phyloP scores from a whole-genome alignment of 768 basidiomycete genomes.

The Candolleomyces aberdarensis region DNA sequence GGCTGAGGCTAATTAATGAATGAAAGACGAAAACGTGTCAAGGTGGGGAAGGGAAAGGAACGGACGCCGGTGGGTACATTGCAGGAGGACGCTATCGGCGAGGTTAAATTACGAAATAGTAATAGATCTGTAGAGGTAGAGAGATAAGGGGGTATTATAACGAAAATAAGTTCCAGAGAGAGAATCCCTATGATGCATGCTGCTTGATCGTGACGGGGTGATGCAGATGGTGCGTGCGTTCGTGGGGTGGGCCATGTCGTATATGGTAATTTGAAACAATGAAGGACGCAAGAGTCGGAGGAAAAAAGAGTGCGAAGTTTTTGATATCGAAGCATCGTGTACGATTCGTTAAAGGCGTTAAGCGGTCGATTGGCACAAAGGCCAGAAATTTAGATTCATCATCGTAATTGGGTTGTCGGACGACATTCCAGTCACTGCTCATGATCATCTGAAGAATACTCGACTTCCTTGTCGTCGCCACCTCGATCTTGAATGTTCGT shows the following conservation, averaged over 20 bases:
- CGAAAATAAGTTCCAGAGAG: slow-evolving; percentile 18
- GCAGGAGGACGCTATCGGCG: background rate
- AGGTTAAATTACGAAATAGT: background rate
- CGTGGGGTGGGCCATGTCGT: background rate
- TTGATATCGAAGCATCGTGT: slow-evolving; percentile 25
- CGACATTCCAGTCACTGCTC: background rate
- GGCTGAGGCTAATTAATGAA: slow-evolving; percentile 7
- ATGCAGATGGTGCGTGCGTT: slow-evolving; percentile 1
- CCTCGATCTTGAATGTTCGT: slow-evolving; percentile 1
- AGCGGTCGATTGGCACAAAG: background rate
- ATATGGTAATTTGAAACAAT: slow-evolving; percentile 26
- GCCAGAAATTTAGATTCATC: background rate
- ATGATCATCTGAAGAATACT: background rate
- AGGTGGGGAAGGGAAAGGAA: slow-evolving; percentile 16
- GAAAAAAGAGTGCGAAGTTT: slow-evolving; percentile 23
- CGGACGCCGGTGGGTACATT: slow-evolving; percentile 8
- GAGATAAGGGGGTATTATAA: slow-evolving; percentile 19
- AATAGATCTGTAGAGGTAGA: slow-evolving; percentile 12
- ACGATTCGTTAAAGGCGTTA: slow-evolving; percentile 14
- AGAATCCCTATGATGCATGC: slow-evolving; percentile 1
- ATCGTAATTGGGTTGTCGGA: background rate
- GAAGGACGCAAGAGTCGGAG: slow-evolving; percentile 19
- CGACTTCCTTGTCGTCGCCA: background rate
- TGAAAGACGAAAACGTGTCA: slow-evolving; percentile 17
- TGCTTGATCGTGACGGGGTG: slow-evolving; percentile 1